Evolutionary conservation across 441 rosid species (phyloP).

Genomic region (Erodium texanum): DNA sequence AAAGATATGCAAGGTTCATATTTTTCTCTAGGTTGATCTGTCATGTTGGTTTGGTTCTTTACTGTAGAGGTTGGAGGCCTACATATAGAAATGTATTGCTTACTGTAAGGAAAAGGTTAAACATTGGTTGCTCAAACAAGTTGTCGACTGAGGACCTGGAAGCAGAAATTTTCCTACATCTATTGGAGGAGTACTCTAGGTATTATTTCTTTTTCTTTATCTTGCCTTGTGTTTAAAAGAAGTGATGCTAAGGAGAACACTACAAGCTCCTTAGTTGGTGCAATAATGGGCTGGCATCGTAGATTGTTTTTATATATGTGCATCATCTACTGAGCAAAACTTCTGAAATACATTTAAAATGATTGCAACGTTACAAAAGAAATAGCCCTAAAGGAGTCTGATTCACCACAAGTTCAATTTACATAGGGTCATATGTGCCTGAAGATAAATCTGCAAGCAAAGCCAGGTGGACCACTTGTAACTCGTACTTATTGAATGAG

Average conservation of each 20-base stretch:
- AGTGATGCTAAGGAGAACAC: too few relatives aligned
- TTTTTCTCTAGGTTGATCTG: too few relatives aligned
- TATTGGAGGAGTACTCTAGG: slow-evolving; percentile 59
- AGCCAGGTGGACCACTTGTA: background rate
- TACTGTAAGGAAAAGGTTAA: slow-evolving; percentile 56
- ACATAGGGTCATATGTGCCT: background rate
- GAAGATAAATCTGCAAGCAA: background rate
- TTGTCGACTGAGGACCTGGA: slow-evolving; percentile 74
- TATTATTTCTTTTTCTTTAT: slow-evolving; percentile 18
- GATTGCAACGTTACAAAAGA: background rate
- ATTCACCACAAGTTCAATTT: background rate
- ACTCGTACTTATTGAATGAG: background rate
- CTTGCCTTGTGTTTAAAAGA: background rate
- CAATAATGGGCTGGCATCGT: background rate
- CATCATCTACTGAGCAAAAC: background rate
- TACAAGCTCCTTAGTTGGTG: background rate
- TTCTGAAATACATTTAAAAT: background rate
- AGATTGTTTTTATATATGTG: background rate
- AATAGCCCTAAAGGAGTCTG: background rate
- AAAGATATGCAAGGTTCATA: too few relatives aligned
- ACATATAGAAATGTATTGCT: slow-evolving; percentile 73
- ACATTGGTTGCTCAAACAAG: slow-evolving; percentile 64
- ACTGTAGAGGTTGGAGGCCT: slow-evolving; percentile 87
- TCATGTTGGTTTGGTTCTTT: slow-evolving; percentile 1
- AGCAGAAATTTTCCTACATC: slow-evolving; percentile 80